phyloP scores from a whole-genome alignment of 148 eudicot genomes.

The Rhododendron williamsianum region DNA sequence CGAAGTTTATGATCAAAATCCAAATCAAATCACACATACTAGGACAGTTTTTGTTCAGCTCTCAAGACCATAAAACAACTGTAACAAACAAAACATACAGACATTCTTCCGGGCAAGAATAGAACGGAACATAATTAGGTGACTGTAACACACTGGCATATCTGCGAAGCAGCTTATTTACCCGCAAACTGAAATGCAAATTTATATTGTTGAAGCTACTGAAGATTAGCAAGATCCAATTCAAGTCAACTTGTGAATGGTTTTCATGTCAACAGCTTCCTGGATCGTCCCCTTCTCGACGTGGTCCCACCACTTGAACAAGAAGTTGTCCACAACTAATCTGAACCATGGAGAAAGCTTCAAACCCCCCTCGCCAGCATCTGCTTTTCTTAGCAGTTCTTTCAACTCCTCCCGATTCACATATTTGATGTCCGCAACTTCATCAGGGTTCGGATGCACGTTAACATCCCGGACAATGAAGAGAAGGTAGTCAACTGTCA shows the following conservation, averaged over 20 bases:
- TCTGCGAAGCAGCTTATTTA: background rate
- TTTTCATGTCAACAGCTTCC: conserved; percentile 72
- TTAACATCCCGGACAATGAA: conserved; percentile 77
- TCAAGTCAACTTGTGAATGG: conserved; percentile 65
- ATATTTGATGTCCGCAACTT: conserved; percentile 72
- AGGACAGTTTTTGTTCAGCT: background rate
- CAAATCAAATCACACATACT: background rate
- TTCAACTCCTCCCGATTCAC: conserved; percentile 68
- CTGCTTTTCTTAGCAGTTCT: conserved; percentile 76
- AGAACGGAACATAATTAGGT: background rate
- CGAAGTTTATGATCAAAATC: background rate
- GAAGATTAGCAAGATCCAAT: background rate
- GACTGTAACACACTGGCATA: background rate
- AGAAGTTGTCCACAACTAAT: conserved; percentile 83
- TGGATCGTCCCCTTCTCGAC: conserved; percentile 65
- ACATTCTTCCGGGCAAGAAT: background rate
- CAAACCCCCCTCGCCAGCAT: conserved; percentile 86
- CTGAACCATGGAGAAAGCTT: conserved; percentile 97
- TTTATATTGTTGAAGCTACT: background rate
- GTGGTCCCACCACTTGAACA: conserved; percentile 96
- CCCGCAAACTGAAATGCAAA: background rate
- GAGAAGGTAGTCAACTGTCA: conserved; percentile 83
- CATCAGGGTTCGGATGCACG: conserved; percentile 80
- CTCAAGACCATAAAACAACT: background rate
- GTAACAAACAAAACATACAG: background rate